Conservation (phyloP, 2,329 filamentous ascomycete species). For the Madurella mycetomatis region DNA sequence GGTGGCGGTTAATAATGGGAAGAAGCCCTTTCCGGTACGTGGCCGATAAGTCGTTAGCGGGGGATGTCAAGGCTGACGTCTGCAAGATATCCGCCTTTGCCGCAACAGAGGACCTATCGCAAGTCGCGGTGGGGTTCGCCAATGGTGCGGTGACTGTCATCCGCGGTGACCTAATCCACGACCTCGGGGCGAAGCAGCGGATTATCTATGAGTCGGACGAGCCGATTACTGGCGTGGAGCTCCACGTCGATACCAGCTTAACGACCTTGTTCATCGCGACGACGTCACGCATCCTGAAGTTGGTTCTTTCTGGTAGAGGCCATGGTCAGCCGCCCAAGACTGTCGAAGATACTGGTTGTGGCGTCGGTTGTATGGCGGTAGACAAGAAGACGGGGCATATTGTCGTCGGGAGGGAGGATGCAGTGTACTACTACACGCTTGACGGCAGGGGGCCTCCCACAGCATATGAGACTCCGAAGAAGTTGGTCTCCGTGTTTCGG, state of each 20-base stretch:
- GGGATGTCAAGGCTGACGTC: neutral
- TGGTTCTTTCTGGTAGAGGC: conserved; percentile 81
- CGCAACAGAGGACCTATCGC: conserved; percentile 79
- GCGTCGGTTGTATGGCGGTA: conserved; percentile 89
- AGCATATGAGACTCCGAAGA: conserved; percentile 89
- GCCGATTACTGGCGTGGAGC: conserved; percentile 86
- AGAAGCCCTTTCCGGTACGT: conserved; percentile 77
- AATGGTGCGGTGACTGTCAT: conserved; percentile 94
- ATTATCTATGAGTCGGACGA: conserved; percentile 97
- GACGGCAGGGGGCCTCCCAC: conserved; percentile 83
- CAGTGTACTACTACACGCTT: conserved; percentile 85
- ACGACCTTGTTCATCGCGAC: conserved; percentile 91
- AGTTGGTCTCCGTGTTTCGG: conserved; percentile 69
- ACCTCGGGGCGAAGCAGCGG: conserved; percentile 87
- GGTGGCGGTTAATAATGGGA: conserved; percentile 79
- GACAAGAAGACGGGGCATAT: conserved; percentile 78
- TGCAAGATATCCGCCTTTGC: conserved; percentile 77
- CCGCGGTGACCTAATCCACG: conserved; percentile 89
- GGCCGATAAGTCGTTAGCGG: conserved; percentile 28
- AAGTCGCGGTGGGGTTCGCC: conserved; percentile 91
- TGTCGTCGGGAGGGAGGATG: conserved; percentile 89
- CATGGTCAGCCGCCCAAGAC: conserved; percentile 85
- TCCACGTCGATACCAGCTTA: conserved; percentile 54
- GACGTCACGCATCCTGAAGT: conserved; percentile 77
- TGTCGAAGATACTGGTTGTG: conserved; percentile 85